Base-by-base conservation (phyloP, 768 basidiomycete genomes). In the Tricholoma sp. region DNA sequence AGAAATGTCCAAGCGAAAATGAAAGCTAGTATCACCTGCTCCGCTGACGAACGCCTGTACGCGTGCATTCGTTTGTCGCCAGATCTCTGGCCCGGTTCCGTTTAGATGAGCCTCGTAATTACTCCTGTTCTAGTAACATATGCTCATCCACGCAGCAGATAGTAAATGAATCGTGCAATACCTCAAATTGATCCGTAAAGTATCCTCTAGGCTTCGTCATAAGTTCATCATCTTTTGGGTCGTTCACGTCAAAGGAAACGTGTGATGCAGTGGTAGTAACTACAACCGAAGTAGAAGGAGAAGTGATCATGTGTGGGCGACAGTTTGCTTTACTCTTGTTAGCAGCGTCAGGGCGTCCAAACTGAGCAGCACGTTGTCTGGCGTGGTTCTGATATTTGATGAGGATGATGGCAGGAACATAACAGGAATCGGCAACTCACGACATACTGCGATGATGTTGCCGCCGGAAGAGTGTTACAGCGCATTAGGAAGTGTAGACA, bases 111-210 rank as follows among this genome's bases (percentile, higher is more conserved):
- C 94, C 53, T 87, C 79, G 67, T 85, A 93, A 64, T 99, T 98
- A 65, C 89, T 91, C 63, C 76, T 81, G 68, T 95, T 98, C 88
- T 92, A 9, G n/a, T 31, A 42, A 4, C 39, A 17, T 5, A 53
- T n/a, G 28, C 17, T 42, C 7, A 3, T n/a, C 15, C 15, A 3
- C 13, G 29, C 12, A 5, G 9, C 6, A 17, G 32, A 10, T 5
- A 32, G 6, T 11, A 2, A 3, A 4, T 6, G 15, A 15, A 24
- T 33, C 9, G 11, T 18, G 55, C 67, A 15, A 50, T 44, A 73
- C 78, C 71, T 98, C 96, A 57, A 99, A 98, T 71, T 99, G 97
- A 68, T 99, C 94, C 4, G 94, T 93, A 64, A 98, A 99, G 72
- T 88, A 90, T 0, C 94, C 96, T 59, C 90, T 76, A 3, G 90